Evolutionary conservation across 2,329 filamentous ascomycete species (phyloP).

Genomic region (Iodosphaeria phyllophila): DNA sequence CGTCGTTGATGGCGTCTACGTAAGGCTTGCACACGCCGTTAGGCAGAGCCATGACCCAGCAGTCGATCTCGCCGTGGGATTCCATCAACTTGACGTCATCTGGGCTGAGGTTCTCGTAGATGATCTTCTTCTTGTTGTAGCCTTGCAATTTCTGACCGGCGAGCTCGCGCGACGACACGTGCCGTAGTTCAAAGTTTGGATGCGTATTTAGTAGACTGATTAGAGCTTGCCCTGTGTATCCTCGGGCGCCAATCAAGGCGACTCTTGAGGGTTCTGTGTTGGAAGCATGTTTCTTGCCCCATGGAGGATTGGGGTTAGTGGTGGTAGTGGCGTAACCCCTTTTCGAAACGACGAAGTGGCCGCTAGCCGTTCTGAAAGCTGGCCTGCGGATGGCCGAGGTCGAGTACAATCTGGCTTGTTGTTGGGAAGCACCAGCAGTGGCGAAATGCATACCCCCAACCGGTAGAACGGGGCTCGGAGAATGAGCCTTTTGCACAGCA

Average conservation of each 20-base stretch:
- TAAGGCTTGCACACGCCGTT: conserved; percentile 92
- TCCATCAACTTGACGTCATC: conserved; percentile 81
- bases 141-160: conserved; percentile 72
- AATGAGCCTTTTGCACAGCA: conserved; percentile 43
- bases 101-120: conserved; percentile 74
- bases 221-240: conserved; percentile 84
- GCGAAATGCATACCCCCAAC: no score
- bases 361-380: conserved; percentile 9
- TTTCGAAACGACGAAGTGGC: conserved; percentile 11
- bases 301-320: conserved; percentile 78
- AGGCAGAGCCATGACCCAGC: conserved; percentile 94
- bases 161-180: conserved; percentile 40
- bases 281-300: conserved; percentile 74
- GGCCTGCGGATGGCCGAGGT: conserved; percentile 31
- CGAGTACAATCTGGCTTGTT: conserved; percentile 48
- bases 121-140: conserved; percentile 80
- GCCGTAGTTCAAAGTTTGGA: conserved; percentile 4
- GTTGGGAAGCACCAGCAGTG: conserved; percentile 23
- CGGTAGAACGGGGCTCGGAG: no score
- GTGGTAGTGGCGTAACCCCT: conserved; percentile 41
- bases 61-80: conserved; percentile 69
- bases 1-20: conserved; percentile 69
- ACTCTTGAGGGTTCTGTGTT: conserved; percentile 64
- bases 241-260: conserved; percentile 76
- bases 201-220: conserved; percentile 69